Conservation (phyloP, 371 early-diverging fungal genomes). For the Mortierella sp. region DNA sequence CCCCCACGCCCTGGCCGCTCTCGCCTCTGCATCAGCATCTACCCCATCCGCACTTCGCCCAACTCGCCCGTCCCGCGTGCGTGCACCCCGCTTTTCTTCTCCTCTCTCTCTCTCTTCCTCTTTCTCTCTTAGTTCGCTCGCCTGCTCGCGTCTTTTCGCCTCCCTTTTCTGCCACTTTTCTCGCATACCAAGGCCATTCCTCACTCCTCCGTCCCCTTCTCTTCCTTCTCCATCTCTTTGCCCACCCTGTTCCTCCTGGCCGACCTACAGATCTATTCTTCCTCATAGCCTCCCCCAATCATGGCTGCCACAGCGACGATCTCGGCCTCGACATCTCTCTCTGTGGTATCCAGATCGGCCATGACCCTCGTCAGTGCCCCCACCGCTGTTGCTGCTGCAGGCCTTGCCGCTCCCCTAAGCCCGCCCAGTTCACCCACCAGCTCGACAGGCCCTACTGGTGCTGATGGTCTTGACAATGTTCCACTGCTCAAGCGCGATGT, state of each 20-base stretch:
- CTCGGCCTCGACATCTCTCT: constrained; percentile 45
- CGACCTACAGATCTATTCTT: too few relatives aligned
- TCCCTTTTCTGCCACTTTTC: not conserved
- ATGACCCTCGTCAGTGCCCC: constrained; percentile 45
- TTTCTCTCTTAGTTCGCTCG: not conserved
- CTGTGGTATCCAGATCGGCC: constrained; percentile 53
- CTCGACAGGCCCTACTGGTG: too few relatives aligned
- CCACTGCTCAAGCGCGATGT: too few relatives aligned
- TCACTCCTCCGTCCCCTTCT: not conserved
- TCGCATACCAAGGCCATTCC: not conserved
- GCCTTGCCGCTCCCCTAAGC: too few relatives aligned
- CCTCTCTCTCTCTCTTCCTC: too few relatives aligned
- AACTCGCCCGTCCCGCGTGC: too few relatives aligned
- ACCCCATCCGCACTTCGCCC: too few relatives aligned
- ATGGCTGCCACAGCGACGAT: constrained; percentile 55
- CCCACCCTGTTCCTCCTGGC: not conserved
- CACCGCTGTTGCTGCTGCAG: not conserved
- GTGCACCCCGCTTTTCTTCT: too few relatives aligned
- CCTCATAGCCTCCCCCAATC: constrained; percentile 7
- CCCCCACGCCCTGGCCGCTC: too few relatives aligned
- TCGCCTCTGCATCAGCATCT: too few relatives aligned
- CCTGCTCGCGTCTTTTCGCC: not conserved
- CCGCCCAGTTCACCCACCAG: too few relatives aligned
- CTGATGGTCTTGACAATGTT: too few relatives aligned
- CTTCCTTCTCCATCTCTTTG: not conserved